These are phyloP conservation scores for Leccinellum rugosiceps DNA, from an alignment of 768 basidiomycete species.

Conservation along the genomic window DNA sequence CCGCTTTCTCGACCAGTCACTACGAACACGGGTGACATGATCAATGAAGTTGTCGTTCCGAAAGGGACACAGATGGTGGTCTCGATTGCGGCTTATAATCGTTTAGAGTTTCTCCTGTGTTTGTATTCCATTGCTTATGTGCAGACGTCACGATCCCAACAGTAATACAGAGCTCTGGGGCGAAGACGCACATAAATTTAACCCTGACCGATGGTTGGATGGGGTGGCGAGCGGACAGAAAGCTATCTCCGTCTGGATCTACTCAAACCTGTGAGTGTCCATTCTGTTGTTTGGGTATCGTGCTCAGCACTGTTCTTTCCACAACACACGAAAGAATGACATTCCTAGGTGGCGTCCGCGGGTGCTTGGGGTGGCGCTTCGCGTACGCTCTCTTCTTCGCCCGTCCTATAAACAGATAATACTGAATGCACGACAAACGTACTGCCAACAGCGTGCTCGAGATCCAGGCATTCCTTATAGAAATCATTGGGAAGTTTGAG, in stretches of 20 bases:
- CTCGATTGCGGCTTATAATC: conserved; percentile 55
- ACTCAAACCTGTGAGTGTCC: conserved; percentile 25
- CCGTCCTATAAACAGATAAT: neutral
- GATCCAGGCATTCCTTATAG: conserved; percentile 25
- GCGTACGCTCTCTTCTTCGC: neutral
- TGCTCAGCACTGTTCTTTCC: neutral
- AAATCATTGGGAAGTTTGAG: conserved; percentile 52
- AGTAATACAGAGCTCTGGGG: conserved; percentile 33
- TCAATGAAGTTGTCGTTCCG: conserved; percentile 44
- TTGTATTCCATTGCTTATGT: neutral
- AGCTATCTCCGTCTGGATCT: conserved; percentile 21
- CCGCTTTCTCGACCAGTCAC: conserved; percentile 54
- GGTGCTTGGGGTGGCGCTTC: conserved; percentile 22
- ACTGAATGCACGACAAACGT: neutral
- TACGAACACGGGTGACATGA: conserved; percentile 41
- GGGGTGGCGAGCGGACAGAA: conserved; percentile 18
- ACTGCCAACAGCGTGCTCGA: neutral
- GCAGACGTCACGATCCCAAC: neutral
- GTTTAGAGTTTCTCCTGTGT: conserved; percentile 32
- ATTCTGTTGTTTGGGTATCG: neutral
- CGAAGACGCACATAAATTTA: conserved; percentile 30
- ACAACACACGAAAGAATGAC: conserved; percentile 4
- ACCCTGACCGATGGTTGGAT: conserved; percentile 28
- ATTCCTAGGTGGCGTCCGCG: conserved; percentile 18
- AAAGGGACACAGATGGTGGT: conserved; percentile 45